phyloP scores from a whole-genome alignment of 306 rosid genomes.

The Styphnolobium japonicum region DNA sequence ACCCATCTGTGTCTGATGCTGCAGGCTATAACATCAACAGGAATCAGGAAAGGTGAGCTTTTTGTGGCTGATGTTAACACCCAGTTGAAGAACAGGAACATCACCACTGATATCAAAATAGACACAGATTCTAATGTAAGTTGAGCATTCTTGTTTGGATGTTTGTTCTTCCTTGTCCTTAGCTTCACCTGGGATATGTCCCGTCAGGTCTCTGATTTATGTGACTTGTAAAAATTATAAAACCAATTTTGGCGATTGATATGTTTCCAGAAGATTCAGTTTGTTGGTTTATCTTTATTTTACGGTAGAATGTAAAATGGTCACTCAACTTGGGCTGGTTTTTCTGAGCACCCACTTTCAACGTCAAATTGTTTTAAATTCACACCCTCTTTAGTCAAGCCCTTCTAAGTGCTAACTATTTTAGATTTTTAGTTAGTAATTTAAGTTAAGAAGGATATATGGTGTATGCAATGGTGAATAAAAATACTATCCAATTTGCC shows the following conservation, averaged over 20 bases:
- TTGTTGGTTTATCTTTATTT: neutral
- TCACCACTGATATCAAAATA: constrained; percentile 87
- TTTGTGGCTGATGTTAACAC: constrained; percentile 80
- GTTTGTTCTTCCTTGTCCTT: neutral
- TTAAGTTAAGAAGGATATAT: neutral
- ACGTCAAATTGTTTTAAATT: neutral
- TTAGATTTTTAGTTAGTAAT: neutral
- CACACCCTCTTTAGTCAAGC: neutral
- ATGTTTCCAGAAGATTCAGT: neutral
- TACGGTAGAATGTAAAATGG: neutral
- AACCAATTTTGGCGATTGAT: neutral
- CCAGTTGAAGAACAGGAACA: constrained; percentile 71
- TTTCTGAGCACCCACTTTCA: neutral
- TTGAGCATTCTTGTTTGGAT: neutral
- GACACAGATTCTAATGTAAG: constrained; percentile 79
- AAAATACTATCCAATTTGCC: neutral
- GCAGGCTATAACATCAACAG: constrained; percentile 82
- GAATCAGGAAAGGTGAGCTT: constrained; percentile 68
- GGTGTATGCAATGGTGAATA: neutral
- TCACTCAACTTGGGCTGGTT: neutral
- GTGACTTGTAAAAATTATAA: neutral
- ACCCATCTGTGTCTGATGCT: neutral
- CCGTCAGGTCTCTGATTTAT: neutral
- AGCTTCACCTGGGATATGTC: neutral
- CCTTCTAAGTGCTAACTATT: neutral